Evolutionary conservation across 345 rosid genomes (phyloP).

Genomic region (Gossypium longicalyx): DNA sequence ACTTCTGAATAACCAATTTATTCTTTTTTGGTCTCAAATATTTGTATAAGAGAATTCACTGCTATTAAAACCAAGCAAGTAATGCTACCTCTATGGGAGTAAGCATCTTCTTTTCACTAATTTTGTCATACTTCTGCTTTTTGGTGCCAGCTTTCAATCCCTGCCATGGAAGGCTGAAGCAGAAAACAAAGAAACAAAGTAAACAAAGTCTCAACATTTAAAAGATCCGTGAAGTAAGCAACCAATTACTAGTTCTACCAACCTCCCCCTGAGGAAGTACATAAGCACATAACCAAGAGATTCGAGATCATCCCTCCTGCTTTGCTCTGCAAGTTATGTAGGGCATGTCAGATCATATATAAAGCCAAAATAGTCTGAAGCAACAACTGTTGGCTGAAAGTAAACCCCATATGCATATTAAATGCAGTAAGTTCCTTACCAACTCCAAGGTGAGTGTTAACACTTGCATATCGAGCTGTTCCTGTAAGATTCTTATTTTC

Average conservation of each 20-base stretch:
- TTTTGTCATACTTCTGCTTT: slow-evolving; percentile 97
- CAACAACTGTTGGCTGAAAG: neutral
- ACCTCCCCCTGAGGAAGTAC: slow-evolving; percentile 98
- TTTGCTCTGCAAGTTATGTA: slow-evolving; percentile 64
- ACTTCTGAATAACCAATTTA: neutral
- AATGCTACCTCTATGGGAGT: slow-evolving; percentile 77
- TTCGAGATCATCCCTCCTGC: slow-evolving; percentile 98
- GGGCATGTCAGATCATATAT: slow-evolving; percentile 10
- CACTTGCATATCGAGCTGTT: slow-evolving; percentile 97
- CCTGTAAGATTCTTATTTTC: slow-evolving; percentile 99
- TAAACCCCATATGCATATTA: neutral
- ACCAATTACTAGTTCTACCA: slow-evolving; percentile 14
- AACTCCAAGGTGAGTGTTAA: slow-evolving; percentile 94
- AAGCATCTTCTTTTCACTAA: slow-evolving; percentile 92
- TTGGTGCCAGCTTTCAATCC: slow-evolving; percentile 91
- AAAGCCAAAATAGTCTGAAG: slow-evolving; percentile 12
- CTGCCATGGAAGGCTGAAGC: slow-evolving; percentile 94
- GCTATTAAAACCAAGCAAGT: neutral
- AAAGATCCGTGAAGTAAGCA: neutral
- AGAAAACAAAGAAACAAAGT: slow-evolving; percentile 10
- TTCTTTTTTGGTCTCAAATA: neutral
- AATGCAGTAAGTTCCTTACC: slow-evolving; percentile 41
- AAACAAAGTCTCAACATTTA: neutral
- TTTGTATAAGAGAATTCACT: neutral
- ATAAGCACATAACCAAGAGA: slow-evolving; percentile 97